Evolutionary conservation across 2,329 filamentous ascomycete species (phyloP).

Genomic region (Scleromitrula shiraiana): DNA sequence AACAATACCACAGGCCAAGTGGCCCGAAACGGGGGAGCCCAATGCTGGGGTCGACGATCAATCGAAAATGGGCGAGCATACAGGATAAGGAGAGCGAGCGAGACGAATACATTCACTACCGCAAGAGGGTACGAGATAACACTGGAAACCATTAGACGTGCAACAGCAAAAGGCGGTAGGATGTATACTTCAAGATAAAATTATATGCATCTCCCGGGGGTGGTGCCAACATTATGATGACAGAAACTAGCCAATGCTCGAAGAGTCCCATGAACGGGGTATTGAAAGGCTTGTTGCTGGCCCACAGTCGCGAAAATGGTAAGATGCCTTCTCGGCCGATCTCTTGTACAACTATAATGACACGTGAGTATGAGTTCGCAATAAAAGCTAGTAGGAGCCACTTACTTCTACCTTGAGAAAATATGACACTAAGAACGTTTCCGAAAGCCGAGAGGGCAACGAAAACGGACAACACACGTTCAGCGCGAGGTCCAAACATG

Average conservation of each 20-base stretch:
- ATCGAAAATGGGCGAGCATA: constrained; percentile 40
- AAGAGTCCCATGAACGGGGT: constrained; percentile 53
- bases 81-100: constrained; percentile 44
- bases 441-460: constrained; percentile 61
- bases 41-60: constrained; percentile 41
- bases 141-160: constrained; percentile 27
- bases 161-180: constrained; percentile 1
- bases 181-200: constrained; percentile 48
- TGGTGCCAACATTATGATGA: constrained; percentile 58
- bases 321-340: constrained; percentile 59
- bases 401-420: constrained; percentile 51
- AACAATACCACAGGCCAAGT: constrained; percentile 47
- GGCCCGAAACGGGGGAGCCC: constrained; percentile 48
- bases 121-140: constrained; percentile 58
- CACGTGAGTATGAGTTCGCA: neutral
- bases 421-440: constrained; percentile 60
- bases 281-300: constrained; percentile 56
- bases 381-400: neutral
- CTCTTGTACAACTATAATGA: constrained; percentile 48
- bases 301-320: constrained; percentile 54
- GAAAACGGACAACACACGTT: constrained; percentile 54
- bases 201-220: constrained; percentile 61
- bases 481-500: constrained; percentile 45
- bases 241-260: constrained; percentile 55
- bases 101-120: constrained; percentile 48